Evolutionary conservation across 2,329 filamentous ascomycete species (phyloP).

Genomic region (Ambrosiella xylebori): DNA sequence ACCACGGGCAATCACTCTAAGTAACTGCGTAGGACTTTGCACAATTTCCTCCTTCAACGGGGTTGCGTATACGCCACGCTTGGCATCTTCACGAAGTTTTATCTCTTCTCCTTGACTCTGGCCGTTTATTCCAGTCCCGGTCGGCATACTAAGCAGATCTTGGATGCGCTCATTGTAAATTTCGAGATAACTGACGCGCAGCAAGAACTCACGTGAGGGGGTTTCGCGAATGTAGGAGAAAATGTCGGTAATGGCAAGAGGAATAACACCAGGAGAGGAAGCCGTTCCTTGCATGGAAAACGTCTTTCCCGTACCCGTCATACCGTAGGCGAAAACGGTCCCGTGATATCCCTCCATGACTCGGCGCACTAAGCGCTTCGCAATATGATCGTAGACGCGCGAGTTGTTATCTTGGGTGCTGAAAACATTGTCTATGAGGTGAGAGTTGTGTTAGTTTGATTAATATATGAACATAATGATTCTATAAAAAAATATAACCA

Average conservation of each 20-base stretch:
- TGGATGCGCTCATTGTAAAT: slow-evolving; percentile 98
- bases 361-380: slow-evolving; percentile 81
- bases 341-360: slow-evolving; percentile 99
- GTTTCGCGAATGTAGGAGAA: slow-evolving; percentile 98
- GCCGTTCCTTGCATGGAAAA: slow-evolving; percentile 99
- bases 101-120: slow-evolving; percentile 67
- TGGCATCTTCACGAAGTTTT: slow-evolving; percentile 89
- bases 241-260: slow-evolving; percentile 92
- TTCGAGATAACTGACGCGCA: slow-evolving; percentile 93
- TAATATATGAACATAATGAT: not conserved
- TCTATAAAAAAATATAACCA: not conserved
- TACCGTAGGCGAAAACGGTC: slow-evolving; percentile 95
- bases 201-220: slow-evolving; percentile 78
- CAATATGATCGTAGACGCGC: slow-evolving; percentile 82
- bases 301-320: slow-evolving; percentile 99
- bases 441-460: not conserved
- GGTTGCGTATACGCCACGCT: slow-evolving; percentile 88
- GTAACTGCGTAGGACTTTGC: slow-evolving; percentile 85
- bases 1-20: slow-evolving; percentile 86
- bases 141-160: slow-evolving; percentile 68
- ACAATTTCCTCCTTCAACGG: slow-evolving; percentile 97
- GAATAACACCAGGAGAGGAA: slow-evolving; percentile 88
- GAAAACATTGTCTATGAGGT: slow-evolving; percentile 74
- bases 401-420: slow-evolving; percentile 85
- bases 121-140: slow-evolving; percentile 35